A percentile compares a stretch with the other conserved stretches of the same genome.
Evolutionary conservation across 352 stramenopile genomes (phyloP).

Genomic region (Globisporangium barbulae): DNA sequence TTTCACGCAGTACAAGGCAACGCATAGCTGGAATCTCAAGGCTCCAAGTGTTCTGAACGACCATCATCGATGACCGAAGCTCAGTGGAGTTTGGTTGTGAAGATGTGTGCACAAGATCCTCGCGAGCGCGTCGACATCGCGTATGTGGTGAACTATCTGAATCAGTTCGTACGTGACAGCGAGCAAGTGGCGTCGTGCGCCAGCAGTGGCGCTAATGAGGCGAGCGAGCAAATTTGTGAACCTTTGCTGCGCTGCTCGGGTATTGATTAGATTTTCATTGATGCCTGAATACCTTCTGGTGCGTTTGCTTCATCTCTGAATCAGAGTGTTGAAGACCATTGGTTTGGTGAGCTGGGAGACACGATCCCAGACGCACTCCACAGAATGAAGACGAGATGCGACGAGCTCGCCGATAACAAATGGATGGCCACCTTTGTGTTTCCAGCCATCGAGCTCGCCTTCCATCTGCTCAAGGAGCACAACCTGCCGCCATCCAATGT

Average conservation of each 20-base stretch:
- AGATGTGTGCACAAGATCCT: constrained; percentile 54
- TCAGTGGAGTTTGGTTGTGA: constrained; percentile 40
- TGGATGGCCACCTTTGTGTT: background rate
- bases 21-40: too few species aligned
- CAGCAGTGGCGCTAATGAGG: background rate
- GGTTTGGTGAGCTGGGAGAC: background rate
- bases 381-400: background rate
- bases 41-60: background rate
- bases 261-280: too few species aligned
- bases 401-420: background rate
- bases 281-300: background rate
- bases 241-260: too few species aligned
- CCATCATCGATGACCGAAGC: constrained; percentile 28
- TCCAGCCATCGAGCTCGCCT: background rate
- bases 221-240: too few species aligned
- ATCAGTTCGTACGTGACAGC: background rate
- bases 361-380: background rate
- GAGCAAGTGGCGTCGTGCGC: background rate
- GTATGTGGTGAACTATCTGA: background rate
- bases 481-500: background rate
- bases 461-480: background rate
- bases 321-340: background rate
- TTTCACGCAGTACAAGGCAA: too few species aligned
- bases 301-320: background rate
- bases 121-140: constrained; percentile 1